Conservation (phyloP, 768 basidiomycete genomes). For the Termitomyces heimii region DNA sequence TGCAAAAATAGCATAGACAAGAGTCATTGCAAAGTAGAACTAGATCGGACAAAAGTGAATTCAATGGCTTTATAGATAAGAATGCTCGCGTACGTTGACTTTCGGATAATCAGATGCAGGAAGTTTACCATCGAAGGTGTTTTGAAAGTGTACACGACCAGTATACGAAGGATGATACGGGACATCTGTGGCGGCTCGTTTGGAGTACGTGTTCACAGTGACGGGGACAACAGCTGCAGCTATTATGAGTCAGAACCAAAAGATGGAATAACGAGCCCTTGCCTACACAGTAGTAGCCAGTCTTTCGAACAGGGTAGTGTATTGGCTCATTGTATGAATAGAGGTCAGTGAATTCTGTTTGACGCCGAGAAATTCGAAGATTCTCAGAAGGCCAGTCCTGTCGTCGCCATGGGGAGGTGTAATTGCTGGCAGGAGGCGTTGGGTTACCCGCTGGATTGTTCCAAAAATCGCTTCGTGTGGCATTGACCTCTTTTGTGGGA, state of each 20-base stretch:
- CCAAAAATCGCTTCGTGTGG: conserved; percentile 40
- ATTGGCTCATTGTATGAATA: conserved; percentile 65
- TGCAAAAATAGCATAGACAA: conserved; percentile 69
- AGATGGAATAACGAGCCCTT: conserved; percentile 24
- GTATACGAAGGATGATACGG: conserved; percentile 71
- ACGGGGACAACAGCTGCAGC: conserved; percentile 78
- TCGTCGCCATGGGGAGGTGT: conserved; percentile 45
- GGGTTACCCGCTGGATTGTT: conserved; percentile 57
- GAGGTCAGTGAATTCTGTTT: conserved; percentile 36
- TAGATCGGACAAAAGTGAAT: conserved; percentile 21
- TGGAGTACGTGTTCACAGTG: conserved; percentile 51
- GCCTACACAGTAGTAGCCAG: conserved; percentile 97
- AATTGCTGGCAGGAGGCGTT: conserved; percentile 39
- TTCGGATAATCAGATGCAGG: conserved; percentile 96
- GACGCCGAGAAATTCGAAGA: conserved; percentile 14
- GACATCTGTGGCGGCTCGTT: conserved; percentile 42
- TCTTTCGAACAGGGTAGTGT: conserved; percentile 76
- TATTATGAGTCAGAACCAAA: not conserved
- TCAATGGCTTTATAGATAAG: not conserved
- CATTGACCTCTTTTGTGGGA: conserved; percentile 14
- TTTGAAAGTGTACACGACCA: conserved; percentile 80
- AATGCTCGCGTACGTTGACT: conserved; percentile 63
- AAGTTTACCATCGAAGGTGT: conserved; percentile 83
- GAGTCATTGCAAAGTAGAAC: conserved; percentile 87
- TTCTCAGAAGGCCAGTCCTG: not conserved